phyloP scores from a whole-genome alignment of 257 asterid genomes.

The Linaria vulgaris region DNA sequence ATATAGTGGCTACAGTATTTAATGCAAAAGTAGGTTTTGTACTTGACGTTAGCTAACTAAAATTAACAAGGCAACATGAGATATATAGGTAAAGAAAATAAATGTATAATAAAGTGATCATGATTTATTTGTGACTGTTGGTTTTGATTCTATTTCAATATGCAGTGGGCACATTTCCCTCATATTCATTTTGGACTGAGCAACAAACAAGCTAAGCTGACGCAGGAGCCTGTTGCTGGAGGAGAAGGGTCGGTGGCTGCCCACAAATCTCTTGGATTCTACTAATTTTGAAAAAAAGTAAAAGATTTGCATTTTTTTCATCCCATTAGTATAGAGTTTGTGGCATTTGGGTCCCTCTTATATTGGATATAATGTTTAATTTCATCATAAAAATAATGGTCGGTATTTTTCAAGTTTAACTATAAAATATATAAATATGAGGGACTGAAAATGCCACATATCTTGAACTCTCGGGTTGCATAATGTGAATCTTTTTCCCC shows the following conservation, averaged over 20 bases:
- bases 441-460: conserved; percentile 28
- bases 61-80: too few species aligned
- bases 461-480: conserved; percentile 33
- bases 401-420: background rate
- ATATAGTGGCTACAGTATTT: too few species aligned
- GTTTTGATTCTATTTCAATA: too few species aligned
- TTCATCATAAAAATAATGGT: too few species aligned
- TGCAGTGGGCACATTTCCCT: conserved; percentile 99
- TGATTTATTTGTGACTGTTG: too few species aligned
- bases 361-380: background rate
- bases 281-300: conserved; percentile 15
- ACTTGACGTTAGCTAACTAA: too few species aligned
- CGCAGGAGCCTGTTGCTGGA: conserved; percentile 65
- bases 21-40: too few species aligned
- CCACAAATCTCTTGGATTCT: conserved; percentile 52
- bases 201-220: conserved; percentile 65
- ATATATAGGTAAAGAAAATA: too few species aligned
- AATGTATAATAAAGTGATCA: too few species aligned
- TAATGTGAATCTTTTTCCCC: conserved; percentile 19
- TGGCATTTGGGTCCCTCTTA: conserved; percentile 31
- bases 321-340: conserved; percentile 25
- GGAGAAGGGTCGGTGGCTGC: conserved; percentile 40
- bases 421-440: conserved; percentile 16
- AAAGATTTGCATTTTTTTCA: conserved; percentile 23
- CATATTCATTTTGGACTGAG: conserved; percentile 80